Evolutionary conservation across 2,329 filamentous ascomycete genomes (phyloP), one percentile per base, ranked within the genome.

Genomic region (Dothideomycetes sp.): DNA sequence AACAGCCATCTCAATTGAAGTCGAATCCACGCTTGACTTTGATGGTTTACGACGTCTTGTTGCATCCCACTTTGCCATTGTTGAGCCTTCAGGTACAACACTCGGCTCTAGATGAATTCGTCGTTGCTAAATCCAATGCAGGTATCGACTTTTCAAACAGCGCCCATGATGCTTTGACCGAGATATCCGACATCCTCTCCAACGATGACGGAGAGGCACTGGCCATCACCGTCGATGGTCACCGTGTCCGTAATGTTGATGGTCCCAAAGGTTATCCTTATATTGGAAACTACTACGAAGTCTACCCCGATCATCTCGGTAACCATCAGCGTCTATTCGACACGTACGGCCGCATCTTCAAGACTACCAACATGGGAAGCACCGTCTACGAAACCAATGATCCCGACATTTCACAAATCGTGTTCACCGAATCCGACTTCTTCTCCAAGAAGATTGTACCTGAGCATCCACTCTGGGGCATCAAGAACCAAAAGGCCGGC

Each of bases 211-310:
- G 15, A 15, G 45, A 39, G 18, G 43, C 56, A 5, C 48, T 59
- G 20, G 51, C 47, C 41, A 61, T 74, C 46, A 65, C 62, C 4
- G 62, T 75, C 12, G 70, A 74, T 43, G 69, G 70, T 16, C 61
- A 69, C 25, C 51, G 60, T 4, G 65, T 74, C 5, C 68, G 65
- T 1, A 59, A 67, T 2, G 46, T 51, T 2, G 56, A 53, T 2
- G 64, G 61, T 2, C 72, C 61, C 13, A 47, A 46, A 18, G 55
- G 57, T 7, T 51, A 62, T 5, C 61, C 62, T 1, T 52, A 57
- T 24, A 53, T 61, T 7, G 61, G 61, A 13, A 61, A 55, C 41
- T 60, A 57, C 29, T 44, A 48, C 20, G 61, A 60, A 45, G 49
- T 65, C 9, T 65, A 54, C 37, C 62, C 63, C 0, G 63, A 65